phyloP scores from a whole-genome alignment of 192 early-diverging fungal genomes.

The Mortierella antarctica region DNA sequence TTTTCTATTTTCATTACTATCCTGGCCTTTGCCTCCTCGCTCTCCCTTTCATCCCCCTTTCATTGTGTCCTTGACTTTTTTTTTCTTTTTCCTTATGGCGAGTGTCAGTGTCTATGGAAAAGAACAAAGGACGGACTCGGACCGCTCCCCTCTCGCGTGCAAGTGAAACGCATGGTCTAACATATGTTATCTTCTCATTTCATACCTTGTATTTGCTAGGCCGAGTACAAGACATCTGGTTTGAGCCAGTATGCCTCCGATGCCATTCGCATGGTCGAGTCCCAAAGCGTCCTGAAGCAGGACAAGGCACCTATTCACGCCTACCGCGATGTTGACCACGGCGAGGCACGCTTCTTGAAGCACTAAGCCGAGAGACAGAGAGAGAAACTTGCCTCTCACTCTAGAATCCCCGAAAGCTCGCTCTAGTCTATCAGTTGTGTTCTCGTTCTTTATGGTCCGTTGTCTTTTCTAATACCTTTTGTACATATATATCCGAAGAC shows the following conservation, averaged over 20 bases:
- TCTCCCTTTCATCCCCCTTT: neutral
- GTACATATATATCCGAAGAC: conserved; percentile 17
- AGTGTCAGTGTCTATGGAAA: neutral
- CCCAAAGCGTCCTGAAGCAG: conserved; percentile 48
- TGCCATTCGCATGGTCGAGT: conserved; percentile 46
- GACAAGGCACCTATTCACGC: conserved; percentile 44
- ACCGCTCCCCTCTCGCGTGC: neutral
- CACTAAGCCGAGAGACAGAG: conserved; percentile 14
- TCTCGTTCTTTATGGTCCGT: no score
- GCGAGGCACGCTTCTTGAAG: conserved; percentile 43
- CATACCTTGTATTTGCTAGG: conserved; percentile 3
- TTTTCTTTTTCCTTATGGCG: neutral
- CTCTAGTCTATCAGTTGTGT: no score
- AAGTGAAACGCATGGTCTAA: neutral
- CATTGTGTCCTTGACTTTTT: neutral
- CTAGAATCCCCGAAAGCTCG: neutral
- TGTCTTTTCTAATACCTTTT: neutral
- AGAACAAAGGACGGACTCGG: neutral
- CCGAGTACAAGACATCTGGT: conserved; percentile 15
- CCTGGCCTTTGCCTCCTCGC: neutral
- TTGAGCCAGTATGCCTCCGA: conserved; percentile 53
- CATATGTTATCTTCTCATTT: neutral
- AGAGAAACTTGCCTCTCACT: neutral
- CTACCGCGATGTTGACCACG: conserved; percentile 44
- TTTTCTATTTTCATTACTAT: neutral